Evolutionary conservation across 148 eudicot species (phyloP), one percentile per base, ranked within the genome.

Genomic region (Pouteria glomerata): DNA sequence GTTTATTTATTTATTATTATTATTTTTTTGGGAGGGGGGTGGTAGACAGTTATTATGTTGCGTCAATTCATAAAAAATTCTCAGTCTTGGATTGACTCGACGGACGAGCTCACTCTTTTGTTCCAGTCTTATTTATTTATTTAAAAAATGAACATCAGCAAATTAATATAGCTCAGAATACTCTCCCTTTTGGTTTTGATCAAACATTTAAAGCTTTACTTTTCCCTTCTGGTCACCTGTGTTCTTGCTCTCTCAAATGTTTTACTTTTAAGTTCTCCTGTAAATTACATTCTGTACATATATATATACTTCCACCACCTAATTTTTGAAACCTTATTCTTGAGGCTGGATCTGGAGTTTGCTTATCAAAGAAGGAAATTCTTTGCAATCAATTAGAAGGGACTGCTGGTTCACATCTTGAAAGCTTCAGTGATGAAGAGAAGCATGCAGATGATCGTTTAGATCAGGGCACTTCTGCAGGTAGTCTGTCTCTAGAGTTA

Each of bases 361-460:
- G 85, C 75, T 78, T 88, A 74, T 91, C 98, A 15, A 85, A 79
- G 73, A 81, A 78, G 63, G 81, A 84, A 73, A 76, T 88, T 80
- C 73, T 89, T 67, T 79, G 67, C 3, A 66, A 64, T 79, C 86
- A 89, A 69, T 77, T 91, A 73, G 90, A 89, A 72, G 96, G 97
- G 50, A 95, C 92, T 39, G 85, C 82, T 27, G 97, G 80, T 72
- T 71, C 96, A 70, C 83, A 86, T 62, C 63, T 86, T 55, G 96
- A 81, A 77, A 85, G 51, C 62, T 73, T 77, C 57, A 75, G 50
- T 18, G 68, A 65, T 39, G 88, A 85, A 41, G 98, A 84, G 37
- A 80, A 70, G 61, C 77, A 74, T 59, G 71, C 80, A 19, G 69
- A 31, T 59, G 59, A 62, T 51, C 29, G 34, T 48, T 56, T 83